Conservation (phyloP, 1,284 basidiomycete genomes). For the Omphalotus olearius region DNA sequence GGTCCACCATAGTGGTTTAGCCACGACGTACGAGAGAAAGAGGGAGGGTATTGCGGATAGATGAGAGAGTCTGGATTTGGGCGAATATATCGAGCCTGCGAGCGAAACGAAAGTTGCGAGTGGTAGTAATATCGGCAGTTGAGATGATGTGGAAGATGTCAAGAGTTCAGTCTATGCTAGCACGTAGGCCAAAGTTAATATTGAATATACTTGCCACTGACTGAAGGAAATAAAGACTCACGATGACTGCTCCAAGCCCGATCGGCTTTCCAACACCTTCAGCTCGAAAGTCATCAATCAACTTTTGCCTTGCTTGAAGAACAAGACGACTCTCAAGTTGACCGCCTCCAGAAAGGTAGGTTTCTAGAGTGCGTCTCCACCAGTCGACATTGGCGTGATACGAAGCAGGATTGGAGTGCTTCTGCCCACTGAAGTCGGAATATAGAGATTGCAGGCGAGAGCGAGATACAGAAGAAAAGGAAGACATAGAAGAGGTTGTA, state of each 20-base stretch:
- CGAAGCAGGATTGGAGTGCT: slow-evolving; percentile 78
- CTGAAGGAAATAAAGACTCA: slow-evolving; percentile 38
- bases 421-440: slow-evolving; percentile 83
- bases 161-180: slow-evolving; percentile 57
- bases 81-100: slow-evolving; percentile 61
- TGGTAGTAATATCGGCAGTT: slow-evolving; percentile 34
- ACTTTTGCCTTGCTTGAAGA: slow-evolving; percentile 53
- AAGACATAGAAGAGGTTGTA: slow-evolving; percentile 20
- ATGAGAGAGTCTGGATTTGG: slow-evolving; percentile 58
- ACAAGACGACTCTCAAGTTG: slow-evolving; percentile 52
- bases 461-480: slow-evolving; percentile 48
- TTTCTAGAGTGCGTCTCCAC: slow-evolving; percentile 77
- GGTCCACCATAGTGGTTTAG: slow-evolving; percentile 83
- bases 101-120: slow-evolving; percentile 56
- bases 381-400: slow-evolving; percentile 81
- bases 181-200: not conserved
- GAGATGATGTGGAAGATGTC: slow-evolving; percentile 27
- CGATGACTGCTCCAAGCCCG: slow-evolving; percentile 77
- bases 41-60: slow-evolving; percentile 46
- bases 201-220: not conserved
- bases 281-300: slow-evolving; percentile 61
- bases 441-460: slow-evolving; percentile 81
- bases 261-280: slow-evolving; percentile 78
- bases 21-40: slow-evolving; percentile 52
- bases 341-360: slow-evolving; percentile 56